A percentile compares a stretch with the other conserved stretches of the same genome.
Conservation (phyloP, 164 flowering plant genomes). For the Cinnamomum micranthum region DNA sequence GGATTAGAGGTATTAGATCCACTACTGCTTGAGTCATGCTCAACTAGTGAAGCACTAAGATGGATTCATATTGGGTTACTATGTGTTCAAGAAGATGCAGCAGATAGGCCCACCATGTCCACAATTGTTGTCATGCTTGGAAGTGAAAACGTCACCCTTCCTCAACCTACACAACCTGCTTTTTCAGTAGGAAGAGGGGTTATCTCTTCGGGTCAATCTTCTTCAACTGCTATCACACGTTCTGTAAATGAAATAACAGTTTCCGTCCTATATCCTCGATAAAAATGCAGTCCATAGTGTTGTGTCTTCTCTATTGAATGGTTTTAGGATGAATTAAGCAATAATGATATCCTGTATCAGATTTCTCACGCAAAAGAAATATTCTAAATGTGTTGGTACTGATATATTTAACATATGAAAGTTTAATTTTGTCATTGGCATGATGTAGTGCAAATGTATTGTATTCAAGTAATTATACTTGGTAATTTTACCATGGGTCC, state of each 20-base stretch:
- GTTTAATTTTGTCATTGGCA: too few species aligned
- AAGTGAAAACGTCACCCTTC: slow-evolving; percentile 4
- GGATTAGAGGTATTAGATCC: slow-evolving; percentile 20
- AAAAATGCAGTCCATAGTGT: not conserved
- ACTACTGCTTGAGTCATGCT: slow-evolving; percentile 7
- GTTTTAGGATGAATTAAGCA: too few species aligned
- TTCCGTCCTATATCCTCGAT: not conserved
- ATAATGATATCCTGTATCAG: not conserved
- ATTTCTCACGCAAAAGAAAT: too few species aligned
- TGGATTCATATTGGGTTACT: slow-evolving; percentile 34
- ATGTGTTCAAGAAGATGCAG: slow-evolving; percentile 26
- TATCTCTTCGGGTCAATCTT: not conserved
- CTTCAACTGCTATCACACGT: not conserved
- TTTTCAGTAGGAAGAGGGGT: not conserved
- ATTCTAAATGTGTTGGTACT: too few species aligned
- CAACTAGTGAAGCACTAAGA: slow-evolving; percentile 13
- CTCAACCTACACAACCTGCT: slow-evolving; percentile 17
- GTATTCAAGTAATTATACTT: too few species aligned
- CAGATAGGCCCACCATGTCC: slow-evolving; percentile 21
- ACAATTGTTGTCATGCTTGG: slow-evolving; percentile 15
- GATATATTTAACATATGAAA: too few species aligned
- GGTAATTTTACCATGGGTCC: too few species aligned
- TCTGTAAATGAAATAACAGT: slow-evolving; percentile 1
- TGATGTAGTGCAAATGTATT: too few species aligned
- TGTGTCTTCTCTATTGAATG: too few species aligned